phyloP scores from a whole-genome alignment of 2,329 filamentous ascomycete genomes.

The Blumeria graminis region DNA sequence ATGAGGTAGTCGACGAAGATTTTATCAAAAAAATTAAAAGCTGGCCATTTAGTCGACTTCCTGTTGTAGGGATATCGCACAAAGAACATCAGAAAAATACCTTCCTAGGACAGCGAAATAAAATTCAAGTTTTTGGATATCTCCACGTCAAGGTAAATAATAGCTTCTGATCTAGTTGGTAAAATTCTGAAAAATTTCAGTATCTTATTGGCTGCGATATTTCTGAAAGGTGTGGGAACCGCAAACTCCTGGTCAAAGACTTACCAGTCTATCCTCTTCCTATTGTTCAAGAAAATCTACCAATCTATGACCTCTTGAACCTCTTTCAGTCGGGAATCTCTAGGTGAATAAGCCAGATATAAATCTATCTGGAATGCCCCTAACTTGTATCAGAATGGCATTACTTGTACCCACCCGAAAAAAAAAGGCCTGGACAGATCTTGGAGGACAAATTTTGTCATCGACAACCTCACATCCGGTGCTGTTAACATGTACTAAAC shows the following conservation, averaged over 20 bases:
- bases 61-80: constrained; percentile 8
- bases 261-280: constrained; percentile 11
- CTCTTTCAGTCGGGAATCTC: constrained; percentile 12
- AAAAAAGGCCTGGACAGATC: neutral
- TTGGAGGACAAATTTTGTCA: too few species aligned
- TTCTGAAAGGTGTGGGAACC: neutral
- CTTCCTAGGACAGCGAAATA: constrained; percentile 3
- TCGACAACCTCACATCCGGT: too few species aligned
- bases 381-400: constrained; percentile 8
- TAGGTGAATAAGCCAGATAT: constrained; percentile 4
- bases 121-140: constrained; percentile 9
- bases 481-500: too few species aligned
- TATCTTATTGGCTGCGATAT: constrained; percentile 5
- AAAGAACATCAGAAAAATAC: neutral
- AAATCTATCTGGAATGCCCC: neutral
- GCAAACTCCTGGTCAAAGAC: constrained; percentile 8
- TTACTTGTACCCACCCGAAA: constrained; percentile 7
- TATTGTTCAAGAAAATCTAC: constrained; percentile 10
- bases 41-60: constrained; percentile 13
- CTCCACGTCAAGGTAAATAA: constrained; percentile 10
- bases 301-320: constrained; percentile 11
- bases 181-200: constrained; percentile 3
- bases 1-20: constrained; percentile 8
- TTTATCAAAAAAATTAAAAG: constrained; percentile 10
- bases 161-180: neutral